Conservation (phyloP, 257 asterid species). For the Capsicum baccatum region DNA sequence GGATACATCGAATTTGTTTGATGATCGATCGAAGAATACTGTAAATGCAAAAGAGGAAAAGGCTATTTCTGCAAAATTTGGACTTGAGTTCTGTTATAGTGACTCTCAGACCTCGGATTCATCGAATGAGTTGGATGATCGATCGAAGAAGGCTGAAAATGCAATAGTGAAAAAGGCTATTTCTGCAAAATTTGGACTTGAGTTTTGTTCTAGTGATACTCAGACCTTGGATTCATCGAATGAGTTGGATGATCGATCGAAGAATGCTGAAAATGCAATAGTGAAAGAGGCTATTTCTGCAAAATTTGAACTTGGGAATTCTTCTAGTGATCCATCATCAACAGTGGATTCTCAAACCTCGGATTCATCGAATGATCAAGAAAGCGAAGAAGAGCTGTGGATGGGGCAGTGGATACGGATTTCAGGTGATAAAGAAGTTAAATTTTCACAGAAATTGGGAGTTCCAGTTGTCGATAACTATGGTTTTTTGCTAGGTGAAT, state of each 20-base stretch:
- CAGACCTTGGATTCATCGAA: too few relatives aligned
- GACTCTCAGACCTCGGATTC: too few relatives aligned
- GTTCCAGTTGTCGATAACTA: conserved; percentile 32
- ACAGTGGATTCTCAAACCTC: background rate
- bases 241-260: background rate
- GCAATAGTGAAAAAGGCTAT: too few relatives aligned
- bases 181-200: too few relatives aligned
- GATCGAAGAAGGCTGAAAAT: too few relatives aligned
- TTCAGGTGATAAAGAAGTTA: conserved; percentile 12
- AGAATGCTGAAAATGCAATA: background rate
- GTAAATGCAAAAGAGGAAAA: too few relatives aligned
- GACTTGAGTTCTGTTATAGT: too few relatives aligned
- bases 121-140: too few relatives aligned
- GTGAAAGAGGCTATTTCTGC: background rate
- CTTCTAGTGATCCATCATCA: background rate
- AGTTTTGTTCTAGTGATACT: too few relatives aligned
- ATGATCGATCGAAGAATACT: too few relatives aligned
- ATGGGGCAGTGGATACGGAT: background rate
- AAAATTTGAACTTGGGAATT: background rate
- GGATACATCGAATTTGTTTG: too few relatives aligned
- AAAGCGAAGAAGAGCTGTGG: background rate
- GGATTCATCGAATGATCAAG: background rate
- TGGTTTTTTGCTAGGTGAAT: conserved; percentile 35
- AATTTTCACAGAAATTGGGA: background rate
- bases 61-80: too few relatives aligned